Base-by-base conservation (phyloP, 768 basidiomycete genomes). In the Hebeloma cylindrosporum region DNA sequence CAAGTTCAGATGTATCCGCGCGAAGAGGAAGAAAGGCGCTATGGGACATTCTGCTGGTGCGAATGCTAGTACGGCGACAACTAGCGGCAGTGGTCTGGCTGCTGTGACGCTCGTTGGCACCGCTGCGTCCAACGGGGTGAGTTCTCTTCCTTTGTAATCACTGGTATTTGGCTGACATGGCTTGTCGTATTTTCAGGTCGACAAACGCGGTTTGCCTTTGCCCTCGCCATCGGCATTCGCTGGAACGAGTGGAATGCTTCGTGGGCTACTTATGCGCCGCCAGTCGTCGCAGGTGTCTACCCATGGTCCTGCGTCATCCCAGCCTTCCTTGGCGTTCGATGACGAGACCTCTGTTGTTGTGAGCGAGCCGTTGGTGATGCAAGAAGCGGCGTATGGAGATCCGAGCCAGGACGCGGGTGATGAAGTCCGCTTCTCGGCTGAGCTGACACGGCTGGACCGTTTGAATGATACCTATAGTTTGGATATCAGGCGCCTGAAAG, bases 351-450 rank as follows among this genome's bases (percentile, higher is more conserved):
- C 69, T 34, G 65, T 73, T 26, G 60, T 73, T n/a, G 53, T 71
- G 16, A 62, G 60, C 20, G 80, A 81, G 47, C 67, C 74, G 1
- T 39, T 63, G 28, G 27, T 70, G n/a, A 67, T 66, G 39, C 43
- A 32, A 10, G 43, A 43, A 4, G 25, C 83, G 16, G 60, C 85
- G 16, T 97, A 95, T 58, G 94, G 94, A 10, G 89, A 89, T 45
- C 55, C 70, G n/a, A 61, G 74, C 3, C 79, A 88, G 54, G 96
- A 98, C 59, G 80, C 81, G 14, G 93, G 93, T 22, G 95, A 95
- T 56, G 96, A 98, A 80, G 92, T 99, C 54, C 82, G 90, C 54
- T 98, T 98, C 73, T 90, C 83, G 9, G 87, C 97, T 50, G 96
- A 99, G 71, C 68, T 99, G 51, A 97, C 95, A 35, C 73, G 88